Evolutionary conservation across 805 yeast genomes (phyloP), one percentile per base, ranked within the genome.

Genomic region (Yarrowia divulgata): DNA sequence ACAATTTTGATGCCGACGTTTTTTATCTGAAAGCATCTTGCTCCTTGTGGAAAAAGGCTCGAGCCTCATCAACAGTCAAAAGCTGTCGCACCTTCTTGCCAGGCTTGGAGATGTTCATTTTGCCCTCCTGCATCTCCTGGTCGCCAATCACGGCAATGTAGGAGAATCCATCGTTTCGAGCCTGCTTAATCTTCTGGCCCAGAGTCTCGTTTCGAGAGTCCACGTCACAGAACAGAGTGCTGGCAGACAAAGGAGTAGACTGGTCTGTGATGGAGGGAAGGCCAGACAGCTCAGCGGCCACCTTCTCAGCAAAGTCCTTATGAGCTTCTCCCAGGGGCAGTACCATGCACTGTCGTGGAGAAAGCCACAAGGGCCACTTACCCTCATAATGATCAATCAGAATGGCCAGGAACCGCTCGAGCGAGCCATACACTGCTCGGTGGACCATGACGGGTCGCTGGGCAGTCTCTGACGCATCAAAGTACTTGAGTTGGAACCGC

Each of bases 281-380:
- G 8, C 77, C 79, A 9, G 76, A 72, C 49, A 94, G 79, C 60
- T 75, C 71, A 4, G 76, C 72, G 14, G 83, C 84, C 1, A 90
- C 76, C 1, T 78, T 69, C n/a, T 81, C 72, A 3, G 96, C 90
- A 67, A 84, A 84, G 10, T 79, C 84, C 9, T 78, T 76, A 74
- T 90, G 93, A 10, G 83, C 79, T 0, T 87, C 87, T 69, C 88
- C 87, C 7, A 66, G 14, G 0, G 99, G 98, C 7, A 95, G 83
- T 1, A 95, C 83, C 48, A 90, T 83, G 0, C 94, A 95, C 77
- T 95, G 99, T 71, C 96, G 84, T 8, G 98, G 98, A 72, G 89
- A 91, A 54, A 95, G 76, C 99, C 99, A 95, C 77, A 95, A 93
- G 10, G 99, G 99, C 98, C 98, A 95, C 73, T 89, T 88, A 0